These are phyloP conservation scores for Wallacemonas rigidus DNA, from an alignment of 208 protist genomes.

Conservation along the genomic window DNA sequence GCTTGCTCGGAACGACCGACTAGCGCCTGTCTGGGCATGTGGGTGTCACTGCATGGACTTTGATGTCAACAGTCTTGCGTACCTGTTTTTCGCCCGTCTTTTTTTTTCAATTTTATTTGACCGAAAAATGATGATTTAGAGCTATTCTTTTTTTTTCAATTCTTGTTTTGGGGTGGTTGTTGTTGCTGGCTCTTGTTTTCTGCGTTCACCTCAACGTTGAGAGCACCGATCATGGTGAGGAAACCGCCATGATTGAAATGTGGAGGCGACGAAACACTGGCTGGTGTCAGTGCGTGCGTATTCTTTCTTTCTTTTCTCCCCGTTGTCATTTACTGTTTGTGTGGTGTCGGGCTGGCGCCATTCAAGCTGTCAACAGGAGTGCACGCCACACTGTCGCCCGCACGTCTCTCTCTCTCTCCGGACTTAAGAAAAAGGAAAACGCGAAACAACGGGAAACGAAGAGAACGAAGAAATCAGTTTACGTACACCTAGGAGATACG, in stretches of 20 bases:
- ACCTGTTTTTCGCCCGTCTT: too few relatives aligned
- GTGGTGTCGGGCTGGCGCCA: conserved; percentile 17
- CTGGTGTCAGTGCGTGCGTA: too few relatives aligned
- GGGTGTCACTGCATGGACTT: too few relatives aligned
- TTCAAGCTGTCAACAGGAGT: not conserved
- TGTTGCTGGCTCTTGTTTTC: not conserved
- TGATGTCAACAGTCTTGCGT: too few relatives aligned
- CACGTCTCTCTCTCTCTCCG: not conserved
- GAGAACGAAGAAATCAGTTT: not conserved
- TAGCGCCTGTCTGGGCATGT: conserved; percentile 28
- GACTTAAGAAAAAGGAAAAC: too few relatives aligned
- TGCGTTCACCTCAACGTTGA: not conserved
- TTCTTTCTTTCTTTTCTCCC: too few relatives aligned
- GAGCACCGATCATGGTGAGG: too few relatives aligned
- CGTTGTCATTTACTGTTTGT: not conserved
- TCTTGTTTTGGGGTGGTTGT: not conserved
- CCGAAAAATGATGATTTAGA: not conserved
- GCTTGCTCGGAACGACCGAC: conserved; percentile 85
- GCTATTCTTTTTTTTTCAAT: conserved; percentile 11
- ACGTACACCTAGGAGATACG: not conserved
- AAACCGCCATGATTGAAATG: too few relatives aligned
- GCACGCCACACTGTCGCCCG: not conserved
- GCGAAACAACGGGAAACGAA: not conserved
- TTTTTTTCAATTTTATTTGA: too few relatives aligned
- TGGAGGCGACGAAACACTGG: too few relatives aligned